phyloP scores from a whole-genome alignment of 1,139 yeast species.

The Hanseniaspora gamundiae region DNA sequence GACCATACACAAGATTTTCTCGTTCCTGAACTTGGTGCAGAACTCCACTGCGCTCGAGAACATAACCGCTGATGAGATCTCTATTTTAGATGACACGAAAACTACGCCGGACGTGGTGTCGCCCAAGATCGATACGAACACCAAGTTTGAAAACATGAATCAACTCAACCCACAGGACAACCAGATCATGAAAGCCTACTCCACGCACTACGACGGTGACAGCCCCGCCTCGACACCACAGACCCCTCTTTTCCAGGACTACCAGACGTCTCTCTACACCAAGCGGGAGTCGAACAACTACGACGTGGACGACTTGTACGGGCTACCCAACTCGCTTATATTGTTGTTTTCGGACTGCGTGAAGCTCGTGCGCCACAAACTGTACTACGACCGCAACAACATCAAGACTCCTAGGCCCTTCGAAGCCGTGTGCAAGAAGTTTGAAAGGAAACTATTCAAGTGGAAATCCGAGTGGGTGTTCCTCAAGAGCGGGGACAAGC shows the following conservation, averaged over 20 bases:
- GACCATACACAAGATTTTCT: constrained; percentile 65
- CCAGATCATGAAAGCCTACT: not conserved
- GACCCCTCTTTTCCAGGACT: not conserved
- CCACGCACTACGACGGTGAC: not conserved
- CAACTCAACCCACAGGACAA: not conserved
- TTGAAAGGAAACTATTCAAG: constrained; percentile 39
- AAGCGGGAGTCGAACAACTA: not conserved
- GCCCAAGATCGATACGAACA: not conserved
- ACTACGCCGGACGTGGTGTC: not conserved
- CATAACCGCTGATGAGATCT: constrained; percentile 18
- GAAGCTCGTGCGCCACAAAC: constrained; percentile 48
- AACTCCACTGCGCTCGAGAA: constrained; percentile 54
- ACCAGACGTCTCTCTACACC: not conserved
- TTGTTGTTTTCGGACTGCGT: constrained; percentile 61
- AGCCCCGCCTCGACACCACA: not conserved
- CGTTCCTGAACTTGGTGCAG: constrained; percentile 63
- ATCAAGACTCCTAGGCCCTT: constrained; percentile 26
- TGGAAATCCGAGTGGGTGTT: constrained; percentile 54
- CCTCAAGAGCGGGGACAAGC: constrained; percentile 12
- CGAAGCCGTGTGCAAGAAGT: constrained; percentile 32
- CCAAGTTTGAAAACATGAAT: not conserved
- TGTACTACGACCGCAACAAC: constrained; percentile 31
- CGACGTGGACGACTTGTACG: constrained; percentile 77
- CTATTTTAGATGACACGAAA: constrained; percentile 8
- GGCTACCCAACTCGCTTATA: constrained; percentile 72